These are phyloP conservation scores for Russula sp. DNA, from an alignment of 768 basidiomycete genomes.

Conservation along the genomic window DNA sequence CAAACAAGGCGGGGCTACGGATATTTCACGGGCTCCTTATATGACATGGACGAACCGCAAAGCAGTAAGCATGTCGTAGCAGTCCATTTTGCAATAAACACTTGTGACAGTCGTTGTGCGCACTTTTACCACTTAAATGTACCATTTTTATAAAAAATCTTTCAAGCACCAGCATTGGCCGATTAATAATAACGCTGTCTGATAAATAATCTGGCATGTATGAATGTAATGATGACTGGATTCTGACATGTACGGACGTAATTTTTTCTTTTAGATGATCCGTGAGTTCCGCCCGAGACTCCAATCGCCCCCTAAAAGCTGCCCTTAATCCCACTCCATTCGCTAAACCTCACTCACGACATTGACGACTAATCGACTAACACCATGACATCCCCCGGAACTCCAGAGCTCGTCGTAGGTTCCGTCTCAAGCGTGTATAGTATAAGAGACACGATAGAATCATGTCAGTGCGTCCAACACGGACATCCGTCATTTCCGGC, in stretches of 20 bases:
- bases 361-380: background rate
- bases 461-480: slow-evolving; percentile 14
- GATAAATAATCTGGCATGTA: background rate
- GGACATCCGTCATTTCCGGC: background rate
- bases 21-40: slow-evolving; percentile 75
- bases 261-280: background rate
- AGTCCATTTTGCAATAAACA: slow-evolving; percentile 13
- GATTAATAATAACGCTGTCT: slow-evolving; percentile 22
- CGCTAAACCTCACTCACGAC: slow-evolving; percentile 14
- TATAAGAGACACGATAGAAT: slow-evolving; percentile 27
- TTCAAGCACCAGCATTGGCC: slow-evolving; percentile 2
- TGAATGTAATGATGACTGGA: no score
- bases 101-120: slow-evolving; percentile 10
- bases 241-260: slow-evolving; percentile 8
- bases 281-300: slow-evolving; percentile 23
- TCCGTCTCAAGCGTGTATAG: slow-evolving; percentile 24
- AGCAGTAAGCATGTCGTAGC: slow-evolving; percentile 46
- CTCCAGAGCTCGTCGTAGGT: slow-evolving; percentile 15
- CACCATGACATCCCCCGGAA: slow-evolving; percentile 13
- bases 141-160: background rate
- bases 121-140: slow-evolving; percentile 12
- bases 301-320: background rate
- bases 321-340: background rate
- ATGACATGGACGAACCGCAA: slow-evolving; percentile 87
- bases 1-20: slow-evolving; percentile 49